Percentiles rank a stretch among this genome's conserved stretches.
Conservation (phyloP, 495 filamentous ascomycete genomes). For the Penicillium cataractarum region DNA sequence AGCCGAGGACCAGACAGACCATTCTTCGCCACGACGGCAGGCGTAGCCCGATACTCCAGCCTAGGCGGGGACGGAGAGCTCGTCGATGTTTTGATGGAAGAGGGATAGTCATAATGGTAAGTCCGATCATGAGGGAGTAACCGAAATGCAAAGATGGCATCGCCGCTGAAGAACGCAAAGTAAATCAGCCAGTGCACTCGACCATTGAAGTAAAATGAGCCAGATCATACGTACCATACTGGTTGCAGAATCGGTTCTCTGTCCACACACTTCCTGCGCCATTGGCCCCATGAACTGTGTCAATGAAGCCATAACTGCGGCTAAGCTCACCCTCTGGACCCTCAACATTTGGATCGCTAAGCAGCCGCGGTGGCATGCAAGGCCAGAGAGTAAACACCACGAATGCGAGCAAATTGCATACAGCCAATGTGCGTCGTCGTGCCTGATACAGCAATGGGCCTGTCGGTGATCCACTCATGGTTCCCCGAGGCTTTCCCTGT, state of each 20-base stretch:
- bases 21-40: slow-evolving; percentile 50
- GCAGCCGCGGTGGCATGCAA: slow-evolving; percentile 78
- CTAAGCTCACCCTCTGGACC: slow-evolving; percentile 50
- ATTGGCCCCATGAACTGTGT: slow-evolving; percentile 70
- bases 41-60: slow-evolving; percentile 26
- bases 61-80: slow-evolving; percentile 24
- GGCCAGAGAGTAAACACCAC: slow-evolving; percentile 77
- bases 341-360: slow-evolving; percentile 54
- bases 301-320: slow-evolving; percentile 68
- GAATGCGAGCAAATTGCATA: slow-evolving; percentile 78
- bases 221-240: slow-evolving; percentile 51
- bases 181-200: slow-evolving; percentile 8
- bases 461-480: slow-evolving; percentile 43
- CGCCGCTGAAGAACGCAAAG: slow-evolving; percentile 51
- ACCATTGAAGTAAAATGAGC: background rate
- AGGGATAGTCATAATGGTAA: slow-evolving; percentile 63
- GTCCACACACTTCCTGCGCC: slow-evolving; percentile 73
- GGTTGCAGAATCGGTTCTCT: slow-evolving; percentile 69
- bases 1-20: slow-evolving; percentile 53
- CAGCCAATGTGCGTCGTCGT: slow-evolving; percentile 68
- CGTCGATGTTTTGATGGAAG: slow-evolving; percentile 43
- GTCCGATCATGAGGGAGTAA: slow-evolving; percentile 74
- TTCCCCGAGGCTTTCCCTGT: slow-evolving; percentile 37
- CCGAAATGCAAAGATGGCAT: slow-evolving; percentile 85
- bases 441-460: slow-evolving; percentile 60